A percentile compares a stretch with the other conserved stretches of the same genome.
phyloP scores from a whole-genome alignment of 2,329 filamentous ascomycete species.

The Endocalyx cinctus region DNA sequence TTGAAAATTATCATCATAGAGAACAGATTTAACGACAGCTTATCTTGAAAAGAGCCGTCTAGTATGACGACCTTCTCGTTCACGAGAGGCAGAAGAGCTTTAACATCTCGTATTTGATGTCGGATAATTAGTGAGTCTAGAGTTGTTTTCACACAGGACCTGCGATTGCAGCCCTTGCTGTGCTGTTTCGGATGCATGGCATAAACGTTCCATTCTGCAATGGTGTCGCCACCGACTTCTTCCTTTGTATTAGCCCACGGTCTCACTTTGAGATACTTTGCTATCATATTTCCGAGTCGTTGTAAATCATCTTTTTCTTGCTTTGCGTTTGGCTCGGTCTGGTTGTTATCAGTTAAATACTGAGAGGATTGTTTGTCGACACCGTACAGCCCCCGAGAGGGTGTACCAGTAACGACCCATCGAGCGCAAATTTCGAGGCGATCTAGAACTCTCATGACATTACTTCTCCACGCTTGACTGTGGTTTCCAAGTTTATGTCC shows the following conservation, averaged over 20 bases:
- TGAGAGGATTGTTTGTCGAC: too few species aligned
- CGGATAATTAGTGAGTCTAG: conserved; percentile 79
- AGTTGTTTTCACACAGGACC: conserved; percentile 60
- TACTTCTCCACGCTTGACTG: conserved; percentile 48
- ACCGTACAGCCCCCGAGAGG: conserved; percentile 77
- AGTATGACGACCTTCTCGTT: conserved; percentile 68
- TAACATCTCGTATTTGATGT: conserved; percentile 70
- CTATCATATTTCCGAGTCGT: conserved; percentile 60
- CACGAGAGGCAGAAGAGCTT: conserved; percentile 63
- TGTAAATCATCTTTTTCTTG: conserved; percentile 60
- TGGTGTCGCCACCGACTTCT: conserved; percentile 50
- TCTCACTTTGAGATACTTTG: conserved; percentile 68
- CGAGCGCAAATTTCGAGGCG: conserved; percentile 62
- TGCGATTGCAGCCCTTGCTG: conserved; percentile 49
- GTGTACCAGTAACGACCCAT: conserved; percentile 90
- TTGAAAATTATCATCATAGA: conserved; percentile 81
- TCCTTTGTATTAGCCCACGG: conserved; percentile 67
- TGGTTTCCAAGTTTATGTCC: conserved; percentile 78
- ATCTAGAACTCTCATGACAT: conserved; percentile 48
- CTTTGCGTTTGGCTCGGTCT: too few species aligned
- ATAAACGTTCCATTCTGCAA: conserved; percentile 69
- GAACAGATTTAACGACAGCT: conserved; percentile 77
- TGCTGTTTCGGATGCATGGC: conserved; percentile 56
- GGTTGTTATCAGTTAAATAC: too few species aligned
- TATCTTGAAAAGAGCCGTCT: conserved; percentile 81